phyloP scores from a whole-genome alignment of 768 basidiomycete species.

The Pholiota conissans region DNA sequence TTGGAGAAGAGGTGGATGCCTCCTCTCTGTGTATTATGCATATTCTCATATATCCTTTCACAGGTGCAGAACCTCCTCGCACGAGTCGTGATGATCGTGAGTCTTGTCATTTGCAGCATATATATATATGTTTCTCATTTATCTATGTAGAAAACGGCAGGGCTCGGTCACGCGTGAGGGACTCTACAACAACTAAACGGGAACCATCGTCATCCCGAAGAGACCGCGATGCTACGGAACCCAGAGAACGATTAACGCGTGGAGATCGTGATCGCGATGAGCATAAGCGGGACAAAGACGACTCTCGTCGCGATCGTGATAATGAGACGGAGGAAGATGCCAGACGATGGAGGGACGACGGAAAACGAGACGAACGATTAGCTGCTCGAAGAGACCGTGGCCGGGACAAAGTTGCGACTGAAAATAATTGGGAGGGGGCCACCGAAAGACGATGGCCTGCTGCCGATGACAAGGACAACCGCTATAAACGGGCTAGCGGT shows the following conservation, averaged over 20 bases:
- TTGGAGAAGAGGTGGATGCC: constrained; percentile 75
- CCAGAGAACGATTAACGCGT: constrained; percentile 37
- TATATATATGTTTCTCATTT: constrained; percentile 3
- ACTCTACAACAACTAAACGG: constrained; percentile 59
- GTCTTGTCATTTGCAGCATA: constrained; percentile 10
- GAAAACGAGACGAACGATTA: constrained; percentile 75
- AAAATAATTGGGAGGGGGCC: constrained; percentile 44
- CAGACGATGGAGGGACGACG: constrained; percentile 81
- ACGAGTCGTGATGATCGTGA: constrained; percentile 64
- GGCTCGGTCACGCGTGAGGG: constrained; percentile 62
- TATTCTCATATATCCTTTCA: constrained; percentile 12
- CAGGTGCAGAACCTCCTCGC: constrained; percentile 51
- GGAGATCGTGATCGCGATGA: constrained; percentile 37
- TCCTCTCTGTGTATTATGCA: constrained; percentile 14
- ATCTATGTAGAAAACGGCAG: constrained; percentile 43
- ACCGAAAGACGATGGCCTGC: constrained; percentile 57
- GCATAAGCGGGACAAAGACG: constrained; percentile 42
- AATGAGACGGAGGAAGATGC: constrained; percentile 62
- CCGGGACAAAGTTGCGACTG: constrained; percentile 41
- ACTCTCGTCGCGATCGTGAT: constrained; percentile 37
- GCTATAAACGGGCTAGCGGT: constrained; percentile 56
- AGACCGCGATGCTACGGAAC: constrained; percentile 39
- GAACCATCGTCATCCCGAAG: constrained; percentile 46
- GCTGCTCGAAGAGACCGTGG: constrained; percentile 58
- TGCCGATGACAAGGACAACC: constrained; percentile 69